Conservation (phyloP, 352 stramenopile genomes). For the Pythium chondricola region DNA sequence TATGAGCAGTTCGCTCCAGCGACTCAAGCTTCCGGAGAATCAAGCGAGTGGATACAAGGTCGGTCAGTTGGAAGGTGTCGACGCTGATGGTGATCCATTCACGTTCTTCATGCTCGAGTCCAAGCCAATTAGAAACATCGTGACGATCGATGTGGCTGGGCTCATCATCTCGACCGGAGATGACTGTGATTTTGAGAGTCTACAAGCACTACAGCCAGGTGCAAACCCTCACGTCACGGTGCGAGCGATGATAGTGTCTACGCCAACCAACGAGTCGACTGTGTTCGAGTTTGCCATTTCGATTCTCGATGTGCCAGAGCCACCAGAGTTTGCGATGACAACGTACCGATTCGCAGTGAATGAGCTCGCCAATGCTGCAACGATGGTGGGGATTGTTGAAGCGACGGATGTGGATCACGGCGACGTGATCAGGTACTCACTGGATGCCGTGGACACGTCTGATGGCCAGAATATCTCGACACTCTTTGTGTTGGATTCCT, state of each 20-base stretch:
- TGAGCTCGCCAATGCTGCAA: constrained; percentile 26
- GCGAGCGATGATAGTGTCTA: constrained; percentile 1
- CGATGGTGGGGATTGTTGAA: constrained; percentile 32
- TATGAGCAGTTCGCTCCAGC: constrained; percentile 20
- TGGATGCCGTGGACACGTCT: constrained; percentile 2
- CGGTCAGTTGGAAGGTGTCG: constrained; percentile 28
- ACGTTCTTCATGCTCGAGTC: constrained; percentile 26
- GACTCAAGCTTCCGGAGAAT: constrained; percentile 36
- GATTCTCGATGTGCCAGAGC: constrained; percentile 18
- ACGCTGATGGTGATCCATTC: constrained; percentile 45
- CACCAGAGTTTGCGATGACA: constrained; percentile 18
- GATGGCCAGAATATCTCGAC: constrained; percentile 5
- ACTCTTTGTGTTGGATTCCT: constrained; percentile 14
- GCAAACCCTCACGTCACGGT: constrained; percentile 7
- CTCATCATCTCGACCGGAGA: constrained; percentile 1
- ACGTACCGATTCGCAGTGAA: constrained; percentile 32
- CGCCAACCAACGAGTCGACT: background rate
- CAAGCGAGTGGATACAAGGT: constrained; percentile 9
- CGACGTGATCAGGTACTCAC: constrained; percentile 25
- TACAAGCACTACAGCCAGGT: background rate
- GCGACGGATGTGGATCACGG: constrained; percentile 33
- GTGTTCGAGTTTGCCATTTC: constrained; percentile 19
- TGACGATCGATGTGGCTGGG: constrained; percentile 8
- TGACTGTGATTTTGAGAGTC: constrained; percentile 16
- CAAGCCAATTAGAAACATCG: constrained; percentile 17